A percentile compares a stretch with the other conserved stretches of the same genome.
Evolutionary conservation across 495 filamentous ascomycete species (phyloP).

Genomic region (Talaromyces thailandensis): DNA sequence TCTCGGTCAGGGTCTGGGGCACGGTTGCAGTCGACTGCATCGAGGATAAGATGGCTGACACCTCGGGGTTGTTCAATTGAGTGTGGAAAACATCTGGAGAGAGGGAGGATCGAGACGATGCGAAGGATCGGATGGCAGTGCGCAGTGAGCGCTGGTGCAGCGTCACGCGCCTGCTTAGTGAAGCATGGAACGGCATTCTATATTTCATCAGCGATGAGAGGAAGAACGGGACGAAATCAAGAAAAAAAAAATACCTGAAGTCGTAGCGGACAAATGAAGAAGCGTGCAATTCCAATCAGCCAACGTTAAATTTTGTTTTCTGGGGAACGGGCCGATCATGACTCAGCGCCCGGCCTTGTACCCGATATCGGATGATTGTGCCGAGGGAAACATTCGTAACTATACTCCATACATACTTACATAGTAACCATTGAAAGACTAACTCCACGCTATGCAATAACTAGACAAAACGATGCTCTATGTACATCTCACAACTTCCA

Average conservation of each 20-base stretch:
- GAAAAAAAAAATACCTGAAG: neutral
- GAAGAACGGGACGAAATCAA: neutral
- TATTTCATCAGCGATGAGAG: neutral
- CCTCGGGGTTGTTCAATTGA: constrained; percentile 32
- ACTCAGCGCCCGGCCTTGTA: neutral
- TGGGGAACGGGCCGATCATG: constrained; percentile 6
- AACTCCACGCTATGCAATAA: constrained; percentile 6
- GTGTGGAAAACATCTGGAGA: constrained; percentile 41
- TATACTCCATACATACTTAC: too few relatives aligned
- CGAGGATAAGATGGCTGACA: constrained; percentile 35
- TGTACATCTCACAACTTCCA: constrained; percentile 49
- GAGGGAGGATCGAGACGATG: constrained; percentile 27
- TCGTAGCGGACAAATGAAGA: neutral
- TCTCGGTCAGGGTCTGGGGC: constrained; percentile 80
- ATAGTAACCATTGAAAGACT: neutral
- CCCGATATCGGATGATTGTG: neutral
- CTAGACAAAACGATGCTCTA: neutral
- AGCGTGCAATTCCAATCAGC: constrained; percentile 1
- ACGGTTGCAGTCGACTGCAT: constrained; percentile 19
- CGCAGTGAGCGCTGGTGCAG: constrained; percentile 11
- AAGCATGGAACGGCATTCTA: neutral
- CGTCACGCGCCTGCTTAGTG: neutral
- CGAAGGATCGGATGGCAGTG: constrained; percentile 21
- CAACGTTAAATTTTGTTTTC: neutral
- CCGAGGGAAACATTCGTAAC: neutral